Base-by-base conservation (phyloP, 2,329 filamentous ascomycete genomes). In the Fusarium lateritium region DNA sequence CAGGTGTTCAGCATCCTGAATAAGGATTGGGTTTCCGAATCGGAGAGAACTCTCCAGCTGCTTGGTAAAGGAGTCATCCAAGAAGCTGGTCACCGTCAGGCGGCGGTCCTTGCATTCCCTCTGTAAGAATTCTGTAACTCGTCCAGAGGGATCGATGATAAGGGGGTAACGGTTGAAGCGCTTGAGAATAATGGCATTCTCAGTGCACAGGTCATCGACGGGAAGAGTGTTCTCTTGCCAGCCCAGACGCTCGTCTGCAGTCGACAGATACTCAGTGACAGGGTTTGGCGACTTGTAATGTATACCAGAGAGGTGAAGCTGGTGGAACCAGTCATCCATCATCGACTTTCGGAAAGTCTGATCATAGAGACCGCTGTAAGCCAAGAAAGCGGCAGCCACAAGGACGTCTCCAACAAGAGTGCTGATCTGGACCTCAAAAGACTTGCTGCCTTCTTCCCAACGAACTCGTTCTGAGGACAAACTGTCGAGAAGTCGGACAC, bases 91-190 rank as follows among this genome's bases (percentile, higher is more conserved):
- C 51, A 99, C 93, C 0, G 95, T 99, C 62, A 99, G 88, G 53
- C 94, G 93, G 59, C 95, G 90, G 54, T 97, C 94, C 77, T 95
- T 95, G 85, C 92, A 96, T 81, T 98, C 94, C 76, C 94, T 95
- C 80, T 97, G 93, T 76, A 99, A 79, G 84, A 98, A 99, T 75
- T 99, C 96, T 1, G 94, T 96, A 22, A 95, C 94, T 70, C 96
- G 89, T 42, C 96, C 96, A 15, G 96, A 98, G 2, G 97, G 97
- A 79, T 99, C 96, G 78, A 99, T 97, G 79, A 99, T 98, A 64
- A 99, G 88, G 44, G 97, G 96, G 79, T 99, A 99, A 69, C 96
- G 89, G 83, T 99, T 99, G 89, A 98, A 99, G 61, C 96, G 91
- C 84, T 98, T 94, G 65, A 99, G 88, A 71, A 99, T 92, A 76